phyloP scores from a whole-genome alignment of 768 basidiomycete genomes.

The Auriscalpium orientale region DNA sequence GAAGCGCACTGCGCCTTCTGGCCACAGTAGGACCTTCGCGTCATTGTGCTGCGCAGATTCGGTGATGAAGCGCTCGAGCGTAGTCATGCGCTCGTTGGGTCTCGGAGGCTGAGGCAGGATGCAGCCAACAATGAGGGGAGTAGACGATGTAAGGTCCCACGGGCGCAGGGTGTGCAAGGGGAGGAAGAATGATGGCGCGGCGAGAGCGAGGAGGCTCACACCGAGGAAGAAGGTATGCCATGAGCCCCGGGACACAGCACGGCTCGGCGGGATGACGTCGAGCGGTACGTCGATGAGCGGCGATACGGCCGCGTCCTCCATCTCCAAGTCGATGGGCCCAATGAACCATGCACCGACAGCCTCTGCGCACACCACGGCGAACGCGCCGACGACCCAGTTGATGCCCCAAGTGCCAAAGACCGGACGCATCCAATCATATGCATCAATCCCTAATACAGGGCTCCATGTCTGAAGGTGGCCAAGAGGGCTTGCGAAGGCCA shows the following conservation, averaged over 20 bases:
- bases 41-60: constrained; percentile 41
- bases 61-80: constrained; percentile 51
- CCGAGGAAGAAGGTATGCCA: constrained; percentile 31
- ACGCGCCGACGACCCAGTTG: constrained; percentile 73
- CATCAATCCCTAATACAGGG: constrained; percentile 41
- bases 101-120: constrained; percentile 45
- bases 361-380: constrained; percentile 61
- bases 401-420: constrained; percentile 49
- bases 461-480: constrained; percentile 72
- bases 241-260: background rate
- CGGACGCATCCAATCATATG: constrained; percentile 60
- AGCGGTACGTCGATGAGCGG: background rate
- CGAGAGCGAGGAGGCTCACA: constrained; percentile 34
- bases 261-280: constrained; percentile 10
- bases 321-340: constrained; percentile 37
- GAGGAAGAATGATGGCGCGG: constrained; percentile 49
- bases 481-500: constrained; percentile 53
- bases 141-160: constrained; percentile 31
- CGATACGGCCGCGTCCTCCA: constrained; percentile 5
- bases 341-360: constrained; percentile 51
- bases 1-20: constrained; percentile 72
- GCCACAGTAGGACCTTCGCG: constrained; percentile 67
- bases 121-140: constrained; percentile 59
- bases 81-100: constrained; percentile 34
- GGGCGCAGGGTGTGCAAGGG: constrained; percentile 33